A percentile compares a stretch with the other conserved stretches of the same genome.
These are phyloP conservation scores for Rhodotorula glutinis DNA, from an alignment of 1,284 basidiomycete genomes.

Conservation along the genomic window DNA sequence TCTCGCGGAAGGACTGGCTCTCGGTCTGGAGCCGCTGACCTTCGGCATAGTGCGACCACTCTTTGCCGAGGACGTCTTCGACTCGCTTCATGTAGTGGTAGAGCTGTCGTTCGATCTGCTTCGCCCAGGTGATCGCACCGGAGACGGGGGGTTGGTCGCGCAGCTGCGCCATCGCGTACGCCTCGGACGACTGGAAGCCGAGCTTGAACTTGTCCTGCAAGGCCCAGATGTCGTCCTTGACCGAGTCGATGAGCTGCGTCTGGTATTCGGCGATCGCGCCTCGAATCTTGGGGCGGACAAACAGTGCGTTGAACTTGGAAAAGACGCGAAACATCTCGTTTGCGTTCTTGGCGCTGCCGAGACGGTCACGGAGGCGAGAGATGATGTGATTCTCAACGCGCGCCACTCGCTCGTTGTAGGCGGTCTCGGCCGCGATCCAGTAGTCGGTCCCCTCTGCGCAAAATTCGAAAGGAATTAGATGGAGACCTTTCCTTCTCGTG, in stretches of 20 bases:
- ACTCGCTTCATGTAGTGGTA: conserved; percentile 99
- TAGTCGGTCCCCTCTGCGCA: conserved; percentile 88
- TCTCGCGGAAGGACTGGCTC: conserved; percentile 85
- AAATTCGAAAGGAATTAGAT: neutral
- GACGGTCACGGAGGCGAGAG: conserved; percentile 79
- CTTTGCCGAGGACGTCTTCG: conserved; percentile 95
- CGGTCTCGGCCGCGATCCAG: conserved; percentile 93
- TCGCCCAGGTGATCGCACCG: conserved; percentile 96
- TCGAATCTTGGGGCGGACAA: conserved; percentile 91
- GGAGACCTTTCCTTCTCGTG: neutral
- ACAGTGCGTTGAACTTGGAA: conserved; percentile 95
- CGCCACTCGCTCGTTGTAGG: conserved; percentile 95
- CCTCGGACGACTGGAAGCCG: conserved; percentile 22
- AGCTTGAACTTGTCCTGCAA: conserved; percentile 74
- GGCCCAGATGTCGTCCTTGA: conserved; percentile 94
- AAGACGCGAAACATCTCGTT: conserved; percentile 99
- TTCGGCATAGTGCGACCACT: conserved; percentile 98
- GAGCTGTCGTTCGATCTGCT: conserved; percentile 95
- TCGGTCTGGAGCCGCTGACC: conserved; percentile 95
- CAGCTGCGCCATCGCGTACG: conserved; percentile 91
- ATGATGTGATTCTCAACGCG: conserved; percentile 99
- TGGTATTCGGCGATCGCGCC: conserved; percentile 99
- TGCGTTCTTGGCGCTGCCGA: conserved; percentile 94
- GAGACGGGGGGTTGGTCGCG: conserved; percentile 95
- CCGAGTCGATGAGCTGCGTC: conserved; percentile 93